Evolutionary conservation across 345 rosid species (phyloP).

Genomic region (Bruguiera gymnorhiza): DNA sequence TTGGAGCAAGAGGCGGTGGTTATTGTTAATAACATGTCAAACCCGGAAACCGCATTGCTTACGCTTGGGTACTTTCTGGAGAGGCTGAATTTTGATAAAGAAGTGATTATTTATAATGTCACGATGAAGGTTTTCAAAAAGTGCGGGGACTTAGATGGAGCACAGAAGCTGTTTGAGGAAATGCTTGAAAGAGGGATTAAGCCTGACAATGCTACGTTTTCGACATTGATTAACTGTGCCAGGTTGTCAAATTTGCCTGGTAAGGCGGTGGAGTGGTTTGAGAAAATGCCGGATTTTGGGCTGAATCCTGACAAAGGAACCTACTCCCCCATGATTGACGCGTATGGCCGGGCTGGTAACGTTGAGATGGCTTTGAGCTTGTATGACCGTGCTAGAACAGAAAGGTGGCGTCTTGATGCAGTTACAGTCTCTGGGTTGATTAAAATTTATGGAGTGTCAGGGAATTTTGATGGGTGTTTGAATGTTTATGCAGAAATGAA

Average conservation of each 20-base stretch:
- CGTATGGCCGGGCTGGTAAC: conserved; percentile 74
- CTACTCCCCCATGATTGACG: conserved; percentile 68
- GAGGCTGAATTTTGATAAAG: conserved; percentile 40
- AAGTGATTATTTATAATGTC: conserved; percentile 73
- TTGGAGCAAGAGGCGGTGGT: conserved; percentile 78
- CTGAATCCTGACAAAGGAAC: conserved; percentile 70
- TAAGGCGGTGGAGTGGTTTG: conserved; percentile 84
- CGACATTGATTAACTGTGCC: conserved; percentile 72
- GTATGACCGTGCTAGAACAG: conserved; percentile 87
- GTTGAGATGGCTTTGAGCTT: conserved; percentile 70
- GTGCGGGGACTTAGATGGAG: conserved; percentile 49
- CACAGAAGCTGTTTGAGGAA: conserved; percentile 70
- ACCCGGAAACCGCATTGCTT: conserved; percentile 54
- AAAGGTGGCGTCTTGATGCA: conserved; percentile 70
- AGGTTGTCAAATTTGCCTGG: conserved; percentile 51
- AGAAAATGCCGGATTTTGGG: conserved; percentile 67
- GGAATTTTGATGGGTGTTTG: conserved; percentile 87
- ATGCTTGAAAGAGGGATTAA: conserved; percentile 65
- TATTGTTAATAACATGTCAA: conserved; percentile 75
- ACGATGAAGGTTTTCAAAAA: conserved; percentile 71
- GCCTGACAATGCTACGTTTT: conserved; percentile 73
- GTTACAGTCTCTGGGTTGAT: conserved; percentile 69
- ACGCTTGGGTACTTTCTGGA: conserved; percentile 45
- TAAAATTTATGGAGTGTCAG: conserved; percentile 52
- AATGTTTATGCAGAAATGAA: conserved; percentile 93